These are phyloP conservation scores for Pseudogymnoascus sp. DNA, from an alignment of 2,329 filamentous ascomycete species.

Conservation along the genomic window DNA sequence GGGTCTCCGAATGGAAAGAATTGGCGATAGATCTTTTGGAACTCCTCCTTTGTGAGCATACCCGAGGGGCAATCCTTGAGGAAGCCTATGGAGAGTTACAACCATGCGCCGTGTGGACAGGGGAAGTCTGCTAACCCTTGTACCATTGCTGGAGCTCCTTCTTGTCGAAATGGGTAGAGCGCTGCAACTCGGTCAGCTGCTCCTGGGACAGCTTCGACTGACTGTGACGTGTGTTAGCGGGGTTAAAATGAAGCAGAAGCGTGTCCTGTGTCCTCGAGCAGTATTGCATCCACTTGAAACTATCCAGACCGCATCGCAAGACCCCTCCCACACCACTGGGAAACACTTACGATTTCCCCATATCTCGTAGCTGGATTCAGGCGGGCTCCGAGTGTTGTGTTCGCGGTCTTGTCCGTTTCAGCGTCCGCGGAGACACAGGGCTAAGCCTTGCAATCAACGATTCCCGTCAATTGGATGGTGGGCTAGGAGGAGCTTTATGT, in stretches of 20 bases:
- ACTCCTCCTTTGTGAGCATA: constrained; percentile 95
- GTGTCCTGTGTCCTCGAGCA: background rate
- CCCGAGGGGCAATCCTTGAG: constrained; percentile 96
- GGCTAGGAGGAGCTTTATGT: background rate
- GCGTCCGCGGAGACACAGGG: background rate
- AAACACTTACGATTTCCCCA: constrained; percentile 2
- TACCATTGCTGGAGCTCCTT: constrained; percentile 99
- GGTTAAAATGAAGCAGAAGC: background rate
- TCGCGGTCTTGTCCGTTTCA: background rate
- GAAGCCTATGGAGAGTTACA: constrained; percentile 56
- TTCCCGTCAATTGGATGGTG: background rate
- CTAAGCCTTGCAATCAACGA: background rate
- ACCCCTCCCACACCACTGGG: background rate
- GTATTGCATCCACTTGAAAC: background rate
- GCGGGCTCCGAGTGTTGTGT: background rate
- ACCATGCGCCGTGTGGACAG: background rate
- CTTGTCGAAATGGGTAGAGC: constrained; percentile 98
- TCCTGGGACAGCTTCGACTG: constrained; percentile 97
- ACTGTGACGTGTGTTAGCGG: constrained; percentile 40
- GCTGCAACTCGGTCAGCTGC: constrained; percentile 90
- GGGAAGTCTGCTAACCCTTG: constrained; percentile 60
- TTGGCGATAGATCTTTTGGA: constrained; percentile 99
- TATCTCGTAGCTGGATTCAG: background rate
- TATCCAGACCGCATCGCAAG: background rate
- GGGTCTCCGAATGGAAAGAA: constrained; percentile 99